phyloP scores from a whole-genome alignment of 345 rosid species.

The Camelina hispida region DNA sequence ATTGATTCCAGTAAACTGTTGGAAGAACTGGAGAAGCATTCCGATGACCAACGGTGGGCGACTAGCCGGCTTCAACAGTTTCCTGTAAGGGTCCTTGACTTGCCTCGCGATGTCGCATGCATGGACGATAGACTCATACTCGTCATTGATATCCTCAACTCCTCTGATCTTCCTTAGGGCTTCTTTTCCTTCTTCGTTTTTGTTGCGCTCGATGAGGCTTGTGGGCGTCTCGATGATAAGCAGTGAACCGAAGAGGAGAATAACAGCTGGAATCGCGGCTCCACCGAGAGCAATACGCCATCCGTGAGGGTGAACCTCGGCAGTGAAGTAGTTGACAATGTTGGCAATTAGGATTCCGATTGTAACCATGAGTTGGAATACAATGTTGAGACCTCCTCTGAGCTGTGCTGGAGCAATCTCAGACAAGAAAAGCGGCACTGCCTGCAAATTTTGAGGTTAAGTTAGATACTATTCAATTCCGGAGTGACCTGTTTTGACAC shows the following conservation, averaged over 20 bases:
- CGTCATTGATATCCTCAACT: constrained; percentile 53
- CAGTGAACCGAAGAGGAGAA: constrained; percentile 56
- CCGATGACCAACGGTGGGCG: constrained; percentile 62
- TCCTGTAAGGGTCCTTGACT: constrained; percentile 58
- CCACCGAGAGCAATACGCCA: constrained; percentile 63
- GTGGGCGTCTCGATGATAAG: constrained; percentile 65
- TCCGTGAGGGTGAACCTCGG: constrained; percentile 54
- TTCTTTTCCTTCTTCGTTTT: constrained; percentile 52
- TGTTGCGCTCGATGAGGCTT: constrained; percentile 61
- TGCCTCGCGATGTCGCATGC: constrained; percentile 52
- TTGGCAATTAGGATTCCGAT: constrained; percentile 71
- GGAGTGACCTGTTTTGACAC: neutral
- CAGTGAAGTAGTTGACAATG: constrained; percentile 55
- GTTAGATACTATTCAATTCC: neutral
- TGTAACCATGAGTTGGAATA: constrained; percentile 74
- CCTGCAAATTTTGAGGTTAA: constrained; percentile 42
- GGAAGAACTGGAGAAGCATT: constrained; percentile 59
- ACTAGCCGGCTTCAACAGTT: constrained; percentile 54
- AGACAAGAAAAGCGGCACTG: constrained; percentile 69
- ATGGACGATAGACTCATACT: constrained; percentile 49
- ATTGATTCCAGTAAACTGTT: constrained; percentile 71
- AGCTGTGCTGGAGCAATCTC: constrained; percentile 61
- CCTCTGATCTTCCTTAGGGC: constrained; percentile 59
- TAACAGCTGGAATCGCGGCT: constrained; percentile 55
- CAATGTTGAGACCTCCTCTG: constrained; percentile 68